phyloP scores from a whole-genome alignment of 1,139 yeast species.

The Blastobotrys elegans region DNA sequence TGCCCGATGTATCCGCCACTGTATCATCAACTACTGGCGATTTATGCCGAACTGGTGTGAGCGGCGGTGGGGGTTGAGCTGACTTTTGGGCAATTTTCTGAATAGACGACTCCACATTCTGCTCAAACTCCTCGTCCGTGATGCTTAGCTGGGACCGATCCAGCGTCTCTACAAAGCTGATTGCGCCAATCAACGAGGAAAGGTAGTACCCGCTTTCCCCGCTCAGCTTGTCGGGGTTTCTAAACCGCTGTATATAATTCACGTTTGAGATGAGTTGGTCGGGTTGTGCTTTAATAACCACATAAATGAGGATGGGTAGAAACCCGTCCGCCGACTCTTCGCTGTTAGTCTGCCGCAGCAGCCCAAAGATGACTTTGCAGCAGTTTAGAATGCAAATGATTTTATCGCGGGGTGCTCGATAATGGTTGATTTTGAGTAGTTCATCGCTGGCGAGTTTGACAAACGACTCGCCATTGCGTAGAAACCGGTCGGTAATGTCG shows the following conservation, averaged over 20 bases:
- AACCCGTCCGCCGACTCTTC: constrained; percentile 92
- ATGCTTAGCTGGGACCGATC: constrained; percentile 58
- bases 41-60: constrained; percentile 23
- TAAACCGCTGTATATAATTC: constrained; percentile 76
- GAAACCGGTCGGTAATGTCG: constrained; percentile 56
- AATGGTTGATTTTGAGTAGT: constrained; percentile 69
- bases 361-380: constrained; percentile 87
- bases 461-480: constrained; percentile 50
- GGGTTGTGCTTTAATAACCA: constrained; percentile 65
- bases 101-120: constrained; percentile 35
- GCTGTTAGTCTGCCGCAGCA: constrained; percentile 59
- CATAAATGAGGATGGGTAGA: constrained; percentile 77
- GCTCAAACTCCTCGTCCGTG: constrained; percentile 53
- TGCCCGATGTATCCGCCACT: constrained; percentile 8
- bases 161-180: constrained; percentile 64
- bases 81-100: constrained; percentile 26
- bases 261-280: constrained; percentile 66
- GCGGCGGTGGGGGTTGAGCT: constrained; percentile 22
- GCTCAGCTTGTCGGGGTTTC: constrained; percentile 66
- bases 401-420: constrained; percentile 92
- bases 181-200: constrained; percentile 82
- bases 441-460: constrained; percentile 64
- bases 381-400: constrained; percentile 85
- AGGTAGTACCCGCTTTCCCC: constrained; percentile 90
- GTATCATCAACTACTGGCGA: background rate